Evolutionary conservation across 1,284 basidiomycete genomes (phyloP).

Genomic region (Boletus sp.): DNA sequence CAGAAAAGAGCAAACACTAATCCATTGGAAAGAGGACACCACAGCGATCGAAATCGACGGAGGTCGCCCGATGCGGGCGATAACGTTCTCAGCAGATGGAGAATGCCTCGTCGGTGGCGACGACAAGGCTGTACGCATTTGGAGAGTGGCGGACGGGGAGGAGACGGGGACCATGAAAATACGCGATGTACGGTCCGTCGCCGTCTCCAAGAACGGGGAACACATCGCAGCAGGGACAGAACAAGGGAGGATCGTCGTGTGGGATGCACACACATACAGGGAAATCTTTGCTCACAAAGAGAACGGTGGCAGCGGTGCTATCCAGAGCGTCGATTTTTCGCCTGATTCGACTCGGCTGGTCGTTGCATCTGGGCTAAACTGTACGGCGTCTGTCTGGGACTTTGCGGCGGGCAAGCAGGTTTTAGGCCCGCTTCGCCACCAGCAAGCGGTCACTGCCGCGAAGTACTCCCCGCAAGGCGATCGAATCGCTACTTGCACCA

Average conservation of each 20-base stretch:
- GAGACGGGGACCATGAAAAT: background rate
- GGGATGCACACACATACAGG: background rate
- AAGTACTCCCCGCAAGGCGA: background rate
- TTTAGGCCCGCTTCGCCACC: background rate
- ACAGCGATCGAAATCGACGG: background rate
- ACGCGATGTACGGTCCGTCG: background rate
- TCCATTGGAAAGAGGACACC: background rate
- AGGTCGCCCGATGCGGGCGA: background rate
- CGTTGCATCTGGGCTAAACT: background rate
- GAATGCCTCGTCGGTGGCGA: background rate
- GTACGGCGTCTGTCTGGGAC: background rate
- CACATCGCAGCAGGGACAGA: background rate
- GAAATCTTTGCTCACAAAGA: too few relatives aligned
- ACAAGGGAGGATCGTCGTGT: background rate
- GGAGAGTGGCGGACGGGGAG: background rate
- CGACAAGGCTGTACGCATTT: background rate
- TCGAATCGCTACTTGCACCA: background rate
- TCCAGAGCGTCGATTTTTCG: background rate
- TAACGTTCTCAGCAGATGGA: background rate
- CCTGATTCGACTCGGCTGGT: background rate
- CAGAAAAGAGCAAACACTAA: background rate
- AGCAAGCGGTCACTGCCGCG: background rate
- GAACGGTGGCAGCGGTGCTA: background rate
- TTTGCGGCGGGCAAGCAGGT: background rate
- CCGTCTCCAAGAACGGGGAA: background rate